Evolutionary conservation across 257 asterid genomes (phyloP).

Genomic region (Agastache rugosa): DNA sequence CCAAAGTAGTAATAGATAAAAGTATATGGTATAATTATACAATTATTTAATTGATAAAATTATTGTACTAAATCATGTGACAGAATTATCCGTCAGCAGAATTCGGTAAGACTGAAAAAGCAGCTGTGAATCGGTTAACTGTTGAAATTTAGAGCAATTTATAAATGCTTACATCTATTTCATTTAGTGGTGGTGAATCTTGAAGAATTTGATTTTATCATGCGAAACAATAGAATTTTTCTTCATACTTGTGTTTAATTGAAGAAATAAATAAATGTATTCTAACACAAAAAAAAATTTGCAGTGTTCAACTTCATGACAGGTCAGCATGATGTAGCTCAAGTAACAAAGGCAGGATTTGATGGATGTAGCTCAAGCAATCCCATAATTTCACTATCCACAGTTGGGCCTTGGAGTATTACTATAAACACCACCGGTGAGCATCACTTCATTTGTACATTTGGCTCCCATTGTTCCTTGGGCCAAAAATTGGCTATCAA

Average conservation of each 20-base stretch:
- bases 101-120: background rate
- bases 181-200: background rate
- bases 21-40: too few species aligned
- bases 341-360: constrained; percentile 53
- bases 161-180: background rate
- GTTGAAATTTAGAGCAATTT: background rate
- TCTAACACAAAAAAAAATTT: background rate
- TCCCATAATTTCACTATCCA: constrained; percentile 37
- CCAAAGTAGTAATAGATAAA: background rate
- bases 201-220: background rate
- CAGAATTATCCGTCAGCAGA: background rate
- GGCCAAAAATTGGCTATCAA: constrained; percentile 75
- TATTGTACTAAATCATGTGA: background rate
- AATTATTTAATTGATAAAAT: background rate
- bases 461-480: constrained; percentile 54
- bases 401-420: constrained; percentile 57
- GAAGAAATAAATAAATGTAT: too few species aligned
- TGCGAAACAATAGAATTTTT: too few species aligned
- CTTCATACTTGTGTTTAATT: too few species aligned
- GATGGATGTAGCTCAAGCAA: constrained; percentile 50
- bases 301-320: constrained; percentile 73
- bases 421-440: constrained; percentile 59
- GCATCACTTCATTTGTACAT: constrained; percentile 60
- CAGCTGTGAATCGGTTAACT: too few species aligned
- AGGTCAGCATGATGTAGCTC: constrained; percentile 61